These are phyloP conservation scores for Trypanosoma melophagium DNA, from an alignment of 208 protist genomes.

Conservation along the genomic window DNA sequence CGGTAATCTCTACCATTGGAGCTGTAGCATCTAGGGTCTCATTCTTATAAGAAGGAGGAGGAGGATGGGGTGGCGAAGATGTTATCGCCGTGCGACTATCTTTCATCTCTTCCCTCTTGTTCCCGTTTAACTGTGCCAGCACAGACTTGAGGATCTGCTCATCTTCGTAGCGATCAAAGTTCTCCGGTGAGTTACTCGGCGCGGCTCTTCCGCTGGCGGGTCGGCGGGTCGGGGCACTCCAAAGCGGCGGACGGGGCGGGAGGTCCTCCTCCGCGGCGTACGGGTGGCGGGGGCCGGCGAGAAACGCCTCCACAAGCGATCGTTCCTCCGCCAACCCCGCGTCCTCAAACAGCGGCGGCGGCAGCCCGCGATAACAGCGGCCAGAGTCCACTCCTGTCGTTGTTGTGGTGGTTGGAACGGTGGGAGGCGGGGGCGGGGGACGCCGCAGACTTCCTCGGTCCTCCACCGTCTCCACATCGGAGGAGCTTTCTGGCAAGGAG, in stretches of 20 bases:
- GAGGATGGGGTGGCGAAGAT: no score
- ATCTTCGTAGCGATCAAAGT: constrained; percentile 19
- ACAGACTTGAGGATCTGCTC: constrained; percentile 11
- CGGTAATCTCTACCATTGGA: neutral
- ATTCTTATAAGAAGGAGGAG: neutral
- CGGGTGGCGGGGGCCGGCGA: constrained; percentile 1
- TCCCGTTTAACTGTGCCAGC: neutral
- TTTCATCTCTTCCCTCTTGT: neutral
- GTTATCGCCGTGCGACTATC: neutral
- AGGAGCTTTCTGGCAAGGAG: no score
- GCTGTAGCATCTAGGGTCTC: neutral
- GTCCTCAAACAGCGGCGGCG: constrained; percentile 4
- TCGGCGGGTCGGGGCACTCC: no score
- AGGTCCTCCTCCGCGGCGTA: constrained; percentile 4
- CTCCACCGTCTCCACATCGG: no score
- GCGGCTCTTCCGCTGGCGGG: no score
- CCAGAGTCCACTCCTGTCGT: no score
- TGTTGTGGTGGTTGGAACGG: neutral
- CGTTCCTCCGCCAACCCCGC: neutral
- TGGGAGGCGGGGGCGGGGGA: neutral
- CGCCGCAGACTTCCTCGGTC: no score
- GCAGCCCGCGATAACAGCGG: neutral
- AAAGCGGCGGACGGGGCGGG: no score
- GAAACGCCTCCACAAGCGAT: constrained; percentile 1
- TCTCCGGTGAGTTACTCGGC: neutral